Conservation (phyloP, 495 filamentous ascomycete species). For the Achaetomiella virescens region DNA sequence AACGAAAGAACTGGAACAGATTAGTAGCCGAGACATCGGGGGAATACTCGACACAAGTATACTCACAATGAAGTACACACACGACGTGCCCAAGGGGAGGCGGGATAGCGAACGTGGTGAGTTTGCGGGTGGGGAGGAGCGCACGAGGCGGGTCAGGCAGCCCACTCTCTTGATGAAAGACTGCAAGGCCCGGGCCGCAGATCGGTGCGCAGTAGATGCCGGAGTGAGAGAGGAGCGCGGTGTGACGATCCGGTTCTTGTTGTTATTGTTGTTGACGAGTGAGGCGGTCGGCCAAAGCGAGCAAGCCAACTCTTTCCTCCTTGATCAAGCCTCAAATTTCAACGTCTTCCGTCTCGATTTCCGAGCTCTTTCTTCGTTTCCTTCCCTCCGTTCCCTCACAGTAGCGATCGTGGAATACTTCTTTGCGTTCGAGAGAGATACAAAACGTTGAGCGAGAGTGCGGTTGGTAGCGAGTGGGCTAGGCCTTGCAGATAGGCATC, state of each 20-base stretch:
- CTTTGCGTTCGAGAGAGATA: constrained; percentile 15
- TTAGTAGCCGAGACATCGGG: constrained; percentile 13
- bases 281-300: constrained; percentile 1
- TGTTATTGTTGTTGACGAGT: constrained; percentile 7
- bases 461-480: constrained; percentile 9
- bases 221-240: constrained; percentile 2
- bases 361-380: constrained; percentile 14
- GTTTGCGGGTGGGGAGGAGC: constrained; percentile 27
- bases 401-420: constrained; percentile 31
- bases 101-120: constrained; percentile 35
- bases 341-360: constrained; percentile 15
- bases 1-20: constrained; percentile 36
- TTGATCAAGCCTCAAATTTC: not conserved
- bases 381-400: constrained; percentile 13
- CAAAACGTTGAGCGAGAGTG: constrained; percentile 17
- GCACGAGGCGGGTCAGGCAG: constrained; percentile 20
- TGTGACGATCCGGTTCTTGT: too few relatives aligned
- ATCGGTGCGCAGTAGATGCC: not conserved
- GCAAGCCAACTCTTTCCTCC: not conserved
- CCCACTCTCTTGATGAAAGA: constrained; percentile 10
- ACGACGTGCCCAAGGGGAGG: constrained; percentile 24
- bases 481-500: constrained; percentile 21
- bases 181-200: not conserved
- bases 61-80: constrained; percentile 39
- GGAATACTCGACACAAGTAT: not conserved